Evolutionary conservation across 805 yeast genomes (phyloP).

Genomic region (Wickerhamiella domercqiae): DNA sequence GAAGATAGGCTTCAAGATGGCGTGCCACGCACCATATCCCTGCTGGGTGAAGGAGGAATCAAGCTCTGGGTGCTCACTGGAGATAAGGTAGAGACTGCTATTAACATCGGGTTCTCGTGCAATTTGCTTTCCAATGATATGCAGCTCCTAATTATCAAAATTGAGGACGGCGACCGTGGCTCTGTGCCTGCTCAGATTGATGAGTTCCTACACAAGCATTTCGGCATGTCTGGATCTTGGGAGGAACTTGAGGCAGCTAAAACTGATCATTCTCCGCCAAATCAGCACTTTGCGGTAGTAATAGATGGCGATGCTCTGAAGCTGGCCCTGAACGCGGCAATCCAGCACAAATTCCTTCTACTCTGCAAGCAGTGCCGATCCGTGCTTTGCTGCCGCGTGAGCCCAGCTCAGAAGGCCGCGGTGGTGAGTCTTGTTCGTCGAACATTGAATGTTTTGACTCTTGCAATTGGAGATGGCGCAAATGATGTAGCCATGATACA

Average conservation of each 20-base stretch:
- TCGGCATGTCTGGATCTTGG: slow-evolving; percentile 32
- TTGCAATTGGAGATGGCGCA: slow-evolving; percentile 78
- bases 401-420: slow-evolving; percentile 71
- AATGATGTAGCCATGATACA: slow-evolving; percentile 84
- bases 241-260: slow-evolving; percentile 37
- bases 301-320: slow-evolving; percentile 61
- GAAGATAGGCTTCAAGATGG: slow-evolving; percentile 71
- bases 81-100: slow-evolving; percentile 77
- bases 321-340: slow-evolving; percentile 31
- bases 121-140: slow-evolving; percentile 55
- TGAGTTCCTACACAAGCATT: slow-evolving; percentile 36
- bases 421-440: slow-evolving; percentile 57
- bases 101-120: slow-evolving; percentile 73
- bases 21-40: slow-evolving; percentile 59
- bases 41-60: slow-evolving; percentile 58
- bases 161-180: slow-evolving; percentile 21
- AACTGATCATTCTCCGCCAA: slow-evolving; percentile 50
- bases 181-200: slow-evolving; percentile 26
- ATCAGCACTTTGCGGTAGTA: slow-evolving; percentile 42
- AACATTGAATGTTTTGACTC: slow-evolving; percentile 55
- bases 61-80: slow-evolving; percentile 79
- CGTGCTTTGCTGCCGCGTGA: slow-evolving; percentile 71
- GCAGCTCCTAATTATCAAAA: slow-evolving; percentile 45
- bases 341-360: slow-evolving; percentile 43
- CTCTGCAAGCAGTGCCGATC: slow-evolving; percentile 65